A percentile compares a stretch with the other conserved stretches of the same genome.
Evolutionary conservation across 257 asterid genomes (phyloP).

Genomic region (Capsicum pubescens): DNA sequence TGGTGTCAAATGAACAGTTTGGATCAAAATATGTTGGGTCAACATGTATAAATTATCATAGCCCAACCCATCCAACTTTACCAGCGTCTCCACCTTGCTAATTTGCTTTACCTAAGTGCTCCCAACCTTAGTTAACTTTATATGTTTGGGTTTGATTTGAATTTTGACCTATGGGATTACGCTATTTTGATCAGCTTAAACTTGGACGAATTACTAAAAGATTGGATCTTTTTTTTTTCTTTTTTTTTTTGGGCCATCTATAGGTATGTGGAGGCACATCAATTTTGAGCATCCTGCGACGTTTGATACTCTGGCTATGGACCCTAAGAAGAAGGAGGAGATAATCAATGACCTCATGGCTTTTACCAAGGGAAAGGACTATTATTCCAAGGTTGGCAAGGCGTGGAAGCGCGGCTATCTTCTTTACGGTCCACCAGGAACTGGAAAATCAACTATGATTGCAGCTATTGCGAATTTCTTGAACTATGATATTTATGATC

Average conservation of each 20-base stretch:
- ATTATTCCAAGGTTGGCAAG: background rate
- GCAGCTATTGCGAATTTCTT: constrained; percentile 17
- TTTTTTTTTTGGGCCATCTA: background rate
- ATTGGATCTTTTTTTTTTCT: background rate
- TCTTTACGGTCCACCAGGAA: constrained; percentile 25
- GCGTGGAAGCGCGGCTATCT: constrained; percentile 26
- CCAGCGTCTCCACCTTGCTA: too few relatives aligned
- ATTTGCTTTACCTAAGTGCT: too few relatives aligned
- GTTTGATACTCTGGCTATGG: constrained; percentile 23
- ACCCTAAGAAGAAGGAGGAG: constrained; percentile 7
- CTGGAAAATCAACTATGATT: constrained; percentile 28
- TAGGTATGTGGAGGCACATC: constrained; percentile 11
- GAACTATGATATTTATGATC: constrained; percentile 27
- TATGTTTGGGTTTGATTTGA: too few relatives aligned
- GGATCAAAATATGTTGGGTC: too few relatives aligned
- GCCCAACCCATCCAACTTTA: too few relatives aligned
- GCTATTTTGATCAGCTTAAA: too few relatives aligned
- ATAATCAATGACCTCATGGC: background rate
- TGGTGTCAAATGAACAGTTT: too few relatives aligned
- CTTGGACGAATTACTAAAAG: background rate
- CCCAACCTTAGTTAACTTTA: too few relatives aligned
- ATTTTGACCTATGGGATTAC: too few relatives aligned
- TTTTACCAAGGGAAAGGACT: constrained; percentile 20
- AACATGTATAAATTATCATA: too few relatives aligned
- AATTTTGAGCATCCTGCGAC: constrained; percentile 25